Evolutionary conservation across 2,329 filamentous ascomycete genomes (phyloP), one percentile per base, ranked within the genome.

Genomic region (Zarea fungicola): DNA sequence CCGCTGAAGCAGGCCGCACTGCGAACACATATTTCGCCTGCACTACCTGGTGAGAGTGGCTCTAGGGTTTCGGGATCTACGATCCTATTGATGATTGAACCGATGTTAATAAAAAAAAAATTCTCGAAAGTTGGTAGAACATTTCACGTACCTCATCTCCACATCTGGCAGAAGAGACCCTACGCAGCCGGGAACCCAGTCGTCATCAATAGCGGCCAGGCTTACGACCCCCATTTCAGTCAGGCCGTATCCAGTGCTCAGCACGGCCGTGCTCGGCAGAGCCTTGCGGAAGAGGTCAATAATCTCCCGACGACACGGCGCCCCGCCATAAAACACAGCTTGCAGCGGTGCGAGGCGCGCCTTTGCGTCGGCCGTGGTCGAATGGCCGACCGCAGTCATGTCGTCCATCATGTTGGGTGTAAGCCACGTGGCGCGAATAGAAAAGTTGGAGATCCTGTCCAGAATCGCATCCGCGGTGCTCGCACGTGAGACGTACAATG

Each of bases 21-120:
- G 44, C 35, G 44, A 11, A 13, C 35, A 23, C 44, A 47, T 4
- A 47, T 19, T n/a, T 47, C 44, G 4, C 44, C 44, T 8, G 44
- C 19, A 26, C 9, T 16, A 2, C 44, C 44, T 7, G 44, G 35
- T 4, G 14, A n/a, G 11, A 40, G 34, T 18, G 35, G 31, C 26
- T 47, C 25, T 14, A 47, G 35, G 9, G 25, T 47, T 7, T 32
- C 35, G 8, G 36, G 36, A 18, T 47, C 44, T 6, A 47, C 44
- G 26, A 47, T 40, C n/a, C 44, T 47, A 5, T 36, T 10, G 6
- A 14, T 8, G 8, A 29, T 8, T 29, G 7, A 29, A 8, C 28
- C 8, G 28, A 8, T 29, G 14, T 8, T 29, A 8, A 14, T 8
- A 8, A 29, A 29, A 29, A 14, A 3, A 10, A 5, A 13, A 18